Evolutionary conservation across 805 yeast species (phyloP), one percentile per base, ranked within the genome.

Genomic region (Cyberlindnera maritima): DNA sequence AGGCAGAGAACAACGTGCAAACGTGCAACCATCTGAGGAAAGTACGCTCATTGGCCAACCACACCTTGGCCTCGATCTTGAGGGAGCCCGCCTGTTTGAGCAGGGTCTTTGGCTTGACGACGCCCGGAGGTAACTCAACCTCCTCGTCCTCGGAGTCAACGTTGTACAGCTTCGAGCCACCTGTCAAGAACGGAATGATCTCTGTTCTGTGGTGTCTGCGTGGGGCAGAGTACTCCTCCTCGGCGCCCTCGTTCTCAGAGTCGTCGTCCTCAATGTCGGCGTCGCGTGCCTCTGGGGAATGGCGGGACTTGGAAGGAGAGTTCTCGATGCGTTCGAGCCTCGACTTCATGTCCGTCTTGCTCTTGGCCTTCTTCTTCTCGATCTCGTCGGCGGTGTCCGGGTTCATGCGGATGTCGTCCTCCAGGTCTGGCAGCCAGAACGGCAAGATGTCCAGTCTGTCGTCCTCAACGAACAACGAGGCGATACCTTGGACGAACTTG

Each of bases 31-130:
- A 94, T 67, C 95, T 80, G 72, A 88, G 85, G 71, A 91, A 92
- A 3, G 99, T 94, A 66, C 99, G 85, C 71, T 94, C 99, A 63
- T 94, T 94, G 25, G 99, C 99, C 54, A 94, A 75, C 97, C 98
- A 94, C 13, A 94, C 99, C 63, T 94, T 94, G 26, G 98, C 95
- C 71, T 94, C 99, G 48, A 94, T 91, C 67, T 87, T 90, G 46
- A 90, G 80, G 1, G 97, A 94, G 8, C 97, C 96, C 23, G 91
- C 83, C 64, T 90, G 90, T 61, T 91, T 87, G 58, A 92, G 75
- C 68, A 87, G 79, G 28, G 75, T 71, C 21, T 77, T 80, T 46
- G 99, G 99, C 61, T 85, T 87, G 38, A 74, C 73, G 18, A 92
- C 98, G 14, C 98, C 98, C 2, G 86, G 81, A 12, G 99, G 99